Evolutionary conservation across 352 stramenopile species (phyloP).

Genomic region (Phytophthora kernoviae): DNA sequence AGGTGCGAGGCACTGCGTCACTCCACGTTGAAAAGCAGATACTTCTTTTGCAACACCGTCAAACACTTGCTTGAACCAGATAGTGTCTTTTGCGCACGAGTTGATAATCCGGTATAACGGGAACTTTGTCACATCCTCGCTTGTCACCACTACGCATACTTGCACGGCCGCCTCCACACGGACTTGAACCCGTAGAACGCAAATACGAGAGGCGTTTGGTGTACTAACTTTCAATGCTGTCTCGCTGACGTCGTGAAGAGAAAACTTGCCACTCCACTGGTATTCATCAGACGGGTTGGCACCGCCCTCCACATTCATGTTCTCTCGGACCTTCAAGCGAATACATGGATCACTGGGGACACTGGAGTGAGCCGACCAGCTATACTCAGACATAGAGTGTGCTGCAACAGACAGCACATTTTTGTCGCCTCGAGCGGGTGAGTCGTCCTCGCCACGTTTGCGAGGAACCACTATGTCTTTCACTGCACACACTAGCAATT

Average conservation of each 20-base stretch:
- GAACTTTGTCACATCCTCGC: slow-evolving; percentile 62
- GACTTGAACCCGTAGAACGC: slow-evolving; percentile 82
- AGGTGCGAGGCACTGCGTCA: slow-evolving; percentile 72
- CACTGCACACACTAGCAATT: slow-evolving; percentile 54
- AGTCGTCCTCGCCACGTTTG: slow-evolving; percentile 8
- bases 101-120: slow-evolving; percentile 87
- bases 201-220: slow-evolving; percentile 74
- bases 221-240: slow-evolving; percentile 88
- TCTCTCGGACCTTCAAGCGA: slow-evolving; percentile 57
- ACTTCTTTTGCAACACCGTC: slow-evolving; percentile 66
- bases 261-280: slow-evolving; percentile 84
- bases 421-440: slow-evolving; percentile 18
- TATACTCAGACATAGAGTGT: slow-evolving; percentile 62
- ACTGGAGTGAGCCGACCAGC: slow-evolving; percentile 57
- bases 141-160: slow-evolving; percentile 76
- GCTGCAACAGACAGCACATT: slow-evolving; percentile 35
- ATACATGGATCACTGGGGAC: slow-evolving; percentile 69
- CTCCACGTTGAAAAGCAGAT: slow-evolving; percentile 53
- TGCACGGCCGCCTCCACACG: slow-evolving; percentile 73
- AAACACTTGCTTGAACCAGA: slow-evolving; percentile 86
- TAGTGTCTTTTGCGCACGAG: slow-evolving; percentile 61
- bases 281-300: slow-evolving; percentile 30
- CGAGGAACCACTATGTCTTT: slow-evolving; percentile 38
- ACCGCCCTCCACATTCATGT: slow-evolving; percentile 10
- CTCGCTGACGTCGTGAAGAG: slow-evolving; percentile 83